Percentiles rank a stretch among this genome's conserved stretches.
Evolutionary conservation across 169 alveolate genomes (phyloP).

Genomic region (Cyclospora cayetanensis): DNA sequence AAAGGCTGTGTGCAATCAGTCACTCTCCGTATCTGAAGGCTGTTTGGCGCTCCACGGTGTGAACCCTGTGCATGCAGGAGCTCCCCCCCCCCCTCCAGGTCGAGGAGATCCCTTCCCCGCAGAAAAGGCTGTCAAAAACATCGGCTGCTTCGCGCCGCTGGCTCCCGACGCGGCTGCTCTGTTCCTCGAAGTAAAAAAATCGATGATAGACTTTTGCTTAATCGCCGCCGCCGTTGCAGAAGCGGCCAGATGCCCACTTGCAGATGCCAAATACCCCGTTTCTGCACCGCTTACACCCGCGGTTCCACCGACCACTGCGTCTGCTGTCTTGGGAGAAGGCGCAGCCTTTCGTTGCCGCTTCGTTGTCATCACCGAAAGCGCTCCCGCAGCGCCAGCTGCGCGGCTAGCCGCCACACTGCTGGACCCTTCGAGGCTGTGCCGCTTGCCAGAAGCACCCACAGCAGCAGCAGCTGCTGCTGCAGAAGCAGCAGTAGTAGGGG

Average conservation of each 20-base stretch:
- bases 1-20: too few species aligned
- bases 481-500: neutral
- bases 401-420: constrained; percentile 21
- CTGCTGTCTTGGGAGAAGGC: constrained; percentile 37
- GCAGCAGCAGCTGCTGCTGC: constrained; percentile 40
- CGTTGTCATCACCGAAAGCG: constrained; percentile 11
- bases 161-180: constrained; percentile 44
- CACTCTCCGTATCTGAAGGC: constrained; percentile 63
- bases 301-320: constrained; percentile 15
- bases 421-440: constrained; percentile 46
- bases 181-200: constrained; percentile 62
- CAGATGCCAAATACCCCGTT: constrained; percentile 6
- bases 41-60: constrained; percentile 49
- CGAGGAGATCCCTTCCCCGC: constrained; percentile 40
- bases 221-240: constrained; percentile 44
- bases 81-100: constrained; percentile 45
- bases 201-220: constrained; percentile 66
- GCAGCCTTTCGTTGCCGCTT: constrained; percentile 44
- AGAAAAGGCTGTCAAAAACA: neutral
- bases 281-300: constrained; percentile 40
- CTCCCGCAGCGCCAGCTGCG: constrained; percentile 36
- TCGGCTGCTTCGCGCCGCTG: constrained; percentile 25
- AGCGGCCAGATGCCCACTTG: constrained; percentile 51
- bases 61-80: too few species aligned
- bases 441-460: constrained; percentile 26